These are phyloP conservation scores for Scenedesmus sp. DNA, from an alignment of 163 green algal genomes.

Conservation along the genomic window DNA sequence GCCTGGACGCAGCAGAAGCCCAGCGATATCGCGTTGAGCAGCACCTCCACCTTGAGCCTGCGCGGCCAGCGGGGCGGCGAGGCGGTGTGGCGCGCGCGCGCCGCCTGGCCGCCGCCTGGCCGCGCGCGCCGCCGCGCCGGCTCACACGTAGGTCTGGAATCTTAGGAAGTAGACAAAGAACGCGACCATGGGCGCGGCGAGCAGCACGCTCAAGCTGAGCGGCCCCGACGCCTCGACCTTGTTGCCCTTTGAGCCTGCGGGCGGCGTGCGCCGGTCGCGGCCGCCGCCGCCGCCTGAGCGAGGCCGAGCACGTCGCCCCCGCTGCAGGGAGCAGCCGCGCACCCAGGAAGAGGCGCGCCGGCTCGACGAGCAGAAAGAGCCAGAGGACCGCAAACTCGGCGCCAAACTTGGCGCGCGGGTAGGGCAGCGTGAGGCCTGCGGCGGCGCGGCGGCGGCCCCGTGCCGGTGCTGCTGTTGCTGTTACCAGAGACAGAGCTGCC, in stretches of 20 bases:
- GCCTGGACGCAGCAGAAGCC: constrained; percentile 59
- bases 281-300: not conserved
- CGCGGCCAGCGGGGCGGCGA: too few relatives aligned
- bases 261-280: not conserved
- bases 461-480: not conserved
- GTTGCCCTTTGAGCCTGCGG: constrained; percentile 68
- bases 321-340: not conserved
- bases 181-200: constrained; percentile 53
- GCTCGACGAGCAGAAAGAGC: constrained; percentile 64
- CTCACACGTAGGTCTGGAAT: constrained; percentile 75
- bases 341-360: constrained; percentile 63
- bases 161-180: constrained; percentile 68
- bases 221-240: constrained; percentile 62
- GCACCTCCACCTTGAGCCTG: constrained; percentile 63
- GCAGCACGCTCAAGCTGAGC: constrained; percentile 57
- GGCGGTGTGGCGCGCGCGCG: too few relatives aligned
- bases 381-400: constrained; percentile 68
- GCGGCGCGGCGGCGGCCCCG: not conserved
- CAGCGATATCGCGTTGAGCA: constrained; percentile 55
- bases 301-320: too few relatives aligned
- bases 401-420: constrained; percentile 58
- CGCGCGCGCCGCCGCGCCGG: not conserved
- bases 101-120: too few relatives aligned
- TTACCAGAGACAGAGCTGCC: not conserved
- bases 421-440: constrained; percentile 63